Evolutionary conservation across 2,329 filamentous ascomycete species (phyloP), one percentile per base, ranked within the genome.

Genomic region (Cadophora luteo-olivacea): DNA sequence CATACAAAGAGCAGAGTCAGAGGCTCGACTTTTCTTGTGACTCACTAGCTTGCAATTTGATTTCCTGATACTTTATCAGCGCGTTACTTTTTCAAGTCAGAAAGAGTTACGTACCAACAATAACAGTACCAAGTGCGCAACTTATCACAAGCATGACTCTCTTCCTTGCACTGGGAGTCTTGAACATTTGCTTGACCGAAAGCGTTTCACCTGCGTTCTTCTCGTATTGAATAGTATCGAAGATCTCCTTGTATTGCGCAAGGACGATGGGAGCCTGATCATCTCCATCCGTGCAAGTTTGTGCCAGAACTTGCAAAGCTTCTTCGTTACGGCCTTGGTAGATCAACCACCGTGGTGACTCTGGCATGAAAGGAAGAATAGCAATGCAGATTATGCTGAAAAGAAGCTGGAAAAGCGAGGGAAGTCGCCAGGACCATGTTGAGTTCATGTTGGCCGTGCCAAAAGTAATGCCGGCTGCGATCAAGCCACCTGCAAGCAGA

Each of bases 301-400:
- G 36, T 2, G 81, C 79, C 7, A 87, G 58, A 8, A 67, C 65
- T 51, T 67, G 58, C 9, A 67, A 58, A 16, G 65, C 65, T 25
- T 67, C 65, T 25, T 62, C 58, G 38, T 57, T 36, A 4, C 65
- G 58, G 36, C 62, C 58, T 36, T 72, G 41, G 77, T 76, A 24
- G 66, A 87, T 85, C 25, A 89, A 80, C 87, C 87, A 90, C 64
- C 87, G 79, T 0, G 88, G 88, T 2, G 84, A 87, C 72, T 90
- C 87, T 25, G 78, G 78, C 25, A 79, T 73, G 48, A 76, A 74
- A n/a, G 77, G 68, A 12, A 69, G 62, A 38, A 38, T 1, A n/a
- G 64, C 22, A 41, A 68, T 57, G 60, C 55, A 66, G 29, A 61
- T 36, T 12, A 70, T 12, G 33, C 65, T 76, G 69, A 48, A 75